Conservation (phyloP, 2,329 filamentous ascomycete species). For the Calycina herbarum region DNA sequence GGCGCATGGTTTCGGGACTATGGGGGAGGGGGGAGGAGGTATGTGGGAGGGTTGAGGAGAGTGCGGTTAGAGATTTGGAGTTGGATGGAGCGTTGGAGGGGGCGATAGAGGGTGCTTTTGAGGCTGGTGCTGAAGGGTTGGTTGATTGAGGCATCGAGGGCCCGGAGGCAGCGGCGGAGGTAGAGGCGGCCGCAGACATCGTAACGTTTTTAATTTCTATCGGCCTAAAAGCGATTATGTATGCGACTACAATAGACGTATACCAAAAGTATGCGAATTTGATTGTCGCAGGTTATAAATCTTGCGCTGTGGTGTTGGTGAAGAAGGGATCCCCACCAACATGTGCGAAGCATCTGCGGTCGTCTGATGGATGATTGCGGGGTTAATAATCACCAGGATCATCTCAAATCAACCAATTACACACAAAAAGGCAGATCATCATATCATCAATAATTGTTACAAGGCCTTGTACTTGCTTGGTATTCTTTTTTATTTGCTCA, state of each 20-base stretch:
- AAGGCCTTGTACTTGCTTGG: conserved; percentile 15
- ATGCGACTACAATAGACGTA: neutral
- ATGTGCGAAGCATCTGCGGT: conserved; percentile 14
- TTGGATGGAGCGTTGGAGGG: conserved; percentile 11
- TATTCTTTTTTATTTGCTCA: conserved; percentile 35
- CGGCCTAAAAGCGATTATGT: neutral
- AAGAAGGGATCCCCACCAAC: neutral
- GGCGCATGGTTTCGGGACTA: conserved; percentile 33
- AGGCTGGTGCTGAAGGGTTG: conserved; percentile 8
- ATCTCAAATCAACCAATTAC: conserved; percentile 2
- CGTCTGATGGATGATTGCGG: conserved; percentile 19
- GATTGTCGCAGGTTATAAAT: neutral
- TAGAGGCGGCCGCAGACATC: conserved; percentile 15
- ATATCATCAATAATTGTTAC: conserved; percentile 6
- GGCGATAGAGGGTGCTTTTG: conserved; percentile 9
- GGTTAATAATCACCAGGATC: conserved; percentile 19
- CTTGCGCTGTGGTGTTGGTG: neutral
- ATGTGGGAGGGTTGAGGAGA: conserved; percentile 14
- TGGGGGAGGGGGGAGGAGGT: conserved; percentile 15
- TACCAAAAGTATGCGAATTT: neutral
- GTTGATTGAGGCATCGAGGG: conserved; percentile 2
- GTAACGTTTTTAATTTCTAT: neutral
- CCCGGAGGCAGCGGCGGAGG: neutral
- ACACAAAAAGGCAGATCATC: neutral
- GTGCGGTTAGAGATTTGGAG: conserved; percentile 6